phyloP scores from a whole-genome alignment of 2,329 filamentous ascomycete genomes.

The Cladosporium sp. region DNA sequence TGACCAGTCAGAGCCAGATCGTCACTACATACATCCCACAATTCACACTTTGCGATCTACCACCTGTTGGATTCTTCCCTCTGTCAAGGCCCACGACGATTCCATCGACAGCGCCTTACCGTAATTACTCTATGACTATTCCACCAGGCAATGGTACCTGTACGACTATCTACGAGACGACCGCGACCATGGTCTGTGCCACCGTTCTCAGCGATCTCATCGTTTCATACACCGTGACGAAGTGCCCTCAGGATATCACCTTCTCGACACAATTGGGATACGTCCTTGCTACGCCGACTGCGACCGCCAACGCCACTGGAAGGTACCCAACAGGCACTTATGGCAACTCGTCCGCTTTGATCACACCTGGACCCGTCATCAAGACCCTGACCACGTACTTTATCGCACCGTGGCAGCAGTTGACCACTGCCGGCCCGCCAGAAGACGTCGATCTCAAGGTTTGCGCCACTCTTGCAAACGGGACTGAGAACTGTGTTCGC shows the following conservation, averaged over 20 bases:
- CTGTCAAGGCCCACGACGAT: conserved; percentile 35
- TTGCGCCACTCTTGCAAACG: conserved; percentile 42
- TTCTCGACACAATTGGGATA: conserved; percentile 51
- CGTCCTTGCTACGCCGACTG: conserved; percentile 42
- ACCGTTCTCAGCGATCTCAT: conserved; percentile 47
- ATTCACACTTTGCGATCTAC: conserved; percentile 47
- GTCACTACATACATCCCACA: conserved; percentile 47
- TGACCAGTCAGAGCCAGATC: conserved; percentile 48
- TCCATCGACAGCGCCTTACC: conserved; percentile 39
- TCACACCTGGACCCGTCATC: conserved; percentile 44
- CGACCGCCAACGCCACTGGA: conserved; percentile 29
- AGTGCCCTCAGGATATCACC: conserved; percentile 49
- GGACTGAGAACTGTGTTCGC: conserved; percentile 42
- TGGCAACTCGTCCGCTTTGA: conserved; percentile 27
- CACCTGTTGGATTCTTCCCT: conserved; percentile 40
- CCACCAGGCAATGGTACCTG: conserved; percentile 41
- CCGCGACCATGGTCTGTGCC: conserved; percentile 46
- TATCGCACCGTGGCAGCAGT: conserved; percentile 47
- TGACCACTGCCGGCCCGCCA: conserved; percentile 43
- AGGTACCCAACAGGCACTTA: conserved; percentile 22
- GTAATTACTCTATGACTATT: conserved; percentile 40
- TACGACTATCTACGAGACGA: conserved; percentile 45
- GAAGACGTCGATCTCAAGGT: conserved; percentile 46
- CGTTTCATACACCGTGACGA: conserved; percentile 44
- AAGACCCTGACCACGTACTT: conserved; percentile 47